Evolutionary conservation across 306 rosid species (phyloP).

Genomic region (Canavalia gladiata): DNA sequence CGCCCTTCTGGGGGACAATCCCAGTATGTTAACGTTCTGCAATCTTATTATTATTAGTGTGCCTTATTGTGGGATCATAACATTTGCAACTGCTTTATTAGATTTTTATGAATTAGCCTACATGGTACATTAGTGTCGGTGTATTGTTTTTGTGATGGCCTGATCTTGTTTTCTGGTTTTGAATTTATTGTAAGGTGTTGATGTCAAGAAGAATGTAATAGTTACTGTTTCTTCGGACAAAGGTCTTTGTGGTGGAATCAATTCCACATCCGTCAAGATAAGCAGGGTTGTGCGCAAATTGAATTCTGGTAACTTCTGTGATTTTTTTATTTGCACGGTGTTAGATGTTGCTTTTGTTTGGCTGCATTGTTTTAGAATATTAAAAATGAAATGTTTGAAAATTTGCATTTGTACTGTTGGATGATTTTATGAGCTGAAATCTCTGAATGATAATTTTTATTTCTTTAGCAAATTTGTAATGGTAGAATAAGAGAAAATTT

Average conservation of each 20-base stretch:
- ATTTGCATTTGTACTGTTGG: constrained; percentile 12
- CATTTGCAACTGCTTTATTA: background rate
- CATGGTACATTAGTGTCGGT: background rate
- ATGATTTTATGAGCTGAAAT: constrained; percentile 6
- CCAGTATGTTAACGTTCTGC: constrained; percentile 60
- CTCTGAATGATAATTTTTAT: background rate
- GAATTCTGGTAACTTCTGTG: constrained; percentile 72
- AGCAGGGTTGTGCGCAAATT: constrained; percentile 79
- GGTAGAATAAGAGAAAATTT: background rate
- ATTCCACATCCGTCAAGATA: constrained; percentile 93
- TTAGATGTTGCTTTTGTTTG: background rate
- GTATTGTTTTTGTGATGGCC: constrained; percentile 30
- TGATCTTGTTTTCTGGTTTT: constrained; percentile 33
- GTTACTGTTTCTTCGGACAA: constrained; percentile 94
- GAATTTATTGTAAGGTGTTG: constrained; percentile 62
- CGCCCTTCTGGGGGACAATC: constrained; percentile 91
- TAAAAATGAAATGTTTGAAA: background rate
- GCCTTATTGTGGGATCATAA: background rate
- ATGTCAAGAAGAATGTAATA: constrained; percentile 82
- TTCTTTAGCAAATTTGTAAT: background rate
- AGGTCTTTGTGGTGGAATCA: constrained; percentile 99
- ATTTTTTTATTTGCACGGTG: constrained; percentile 14
- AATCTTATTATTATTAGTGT: background rate
- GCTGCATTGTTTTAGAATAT: background rate
- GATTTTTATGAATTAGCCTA: constrained; percentile 25